Base-by-base conservation (phyloP, 345 rosid genomes). In the Ceriops tagal region DNA sequence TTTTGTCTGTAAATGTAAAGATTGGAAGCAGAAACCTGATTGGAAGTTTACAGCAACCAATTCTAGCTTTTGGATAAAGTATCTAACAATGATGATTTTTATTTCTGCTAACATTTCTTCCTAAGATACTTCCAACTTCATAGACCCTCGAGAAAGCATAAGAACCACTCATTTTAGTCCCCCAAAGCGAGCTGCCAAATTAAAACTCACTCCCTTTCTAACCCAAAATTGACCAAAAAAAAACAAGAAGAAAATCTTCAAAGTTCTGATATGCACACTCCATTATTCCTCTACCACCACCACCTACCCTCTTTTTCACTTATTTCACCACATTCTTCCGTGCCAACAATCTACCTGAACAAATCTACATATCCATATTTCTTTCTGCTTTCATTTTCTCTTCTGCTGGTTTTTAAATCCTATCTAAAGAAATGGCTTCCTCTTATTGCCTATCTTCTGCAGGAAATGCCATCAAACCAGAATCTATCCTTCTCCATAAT, bases 371-470 rank as follows among this genome's bases (percentile, higher is more conserved):
- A 53, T 61, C 72, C 56, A 4, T 22, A 21, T 35, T 35, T 30
- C 35, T 34, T 24, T 31, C 31, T 55, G 43, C 39, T 30, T 39
- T 34, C 18, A 9, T 5, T 46, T 6, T 30, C 30, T 46, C 64
- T 39, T 49, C 70, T 27, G 6, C 62, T n/a, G 30, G 4, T 21
- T 56, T 22, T 1, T 34, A 34, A 7, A 34, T 34, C 37, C 59
- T n/a, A 22, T 24, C 30, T 27, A 24, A 56, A 26, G 59, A 56
- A 75, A 92, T 92, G 97, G 78, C 88, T 85, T 86, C 87, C 70
- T 77, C 88, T 68, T 85, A 79, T 66, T 73, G 84, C 75, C 76
- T 83, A 62, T 83, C 88, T 74, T 86, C 86, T 52, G 73, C 85
- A 34, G 81, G 85, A 75, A 85, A 85, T 77, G 67, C 75, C 69